These are phyloP conservation scores for Blastobotrys robertii DNA, from an alignment of 805 yeast genomes.

Conservation along the genomic window DNA sequence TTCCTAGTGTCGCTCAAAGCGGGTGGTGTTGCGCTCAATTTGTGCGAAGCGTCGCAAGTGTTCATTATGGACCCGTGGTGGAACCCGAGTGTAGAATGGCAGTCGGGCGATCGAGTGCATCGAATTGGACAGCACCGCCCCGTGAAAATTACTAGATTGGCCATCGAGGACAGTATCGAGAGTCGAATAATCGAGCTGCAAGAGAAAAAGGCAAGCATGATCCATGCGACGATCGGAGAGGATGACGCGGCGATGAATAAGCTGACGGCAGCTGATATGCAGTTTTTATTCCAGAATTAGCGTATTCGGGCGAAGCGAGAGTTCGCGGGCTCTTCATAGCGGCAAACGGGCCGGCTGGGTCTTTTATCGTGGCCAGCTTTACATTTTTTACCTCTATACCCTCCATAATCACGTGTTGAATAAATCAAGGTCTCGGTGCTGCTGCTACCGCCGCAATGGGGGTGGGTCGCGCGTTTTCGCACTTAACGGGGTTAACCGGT, in stretches of 20 bases:
- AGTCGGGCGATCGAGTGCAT: conserved; percentile 95
- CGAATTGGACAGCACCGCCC: conserved; percentile 96
- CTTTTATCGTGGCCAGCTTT: too few relatives aligned
- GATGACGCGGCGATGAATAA: conserved; percentile 86
- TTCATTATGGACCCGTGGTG: conserved; percentile 98
- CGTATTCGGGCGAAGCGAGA: too few relatives aligned
- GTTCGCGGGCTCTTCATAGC: too few relatives aligned
- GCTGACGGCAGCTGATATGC: conserved; percentile 88
- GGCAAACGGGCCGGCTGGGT: too few relatives aligned
- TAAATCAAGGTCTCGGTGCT: too few relatives aligned
- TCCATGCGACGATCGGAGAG: conserved; percentile 87
- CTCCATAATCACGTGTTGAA: too few relatives aligned
- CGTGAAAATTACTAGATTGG: conserved; percentile 80
- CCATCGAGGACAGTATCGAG: conserved; percentile 95
- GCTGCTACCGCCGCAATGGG: too few relatives aligned
- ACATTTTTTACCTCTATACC: too few relatives aligned
- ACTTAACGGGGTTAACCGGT: too few relatives aligned
- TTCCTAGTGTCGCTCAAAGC: conserved; percentile 93
- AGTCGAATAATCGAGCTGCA: conserved; percentile 91
- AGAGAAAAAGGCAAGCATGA: conserved; percentile 97
- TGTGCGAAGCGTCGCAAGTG: conserved; percentile 96
- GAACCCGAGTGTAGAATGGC: conserved; percentile 99
- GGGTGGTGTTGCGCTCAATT: conserved; percentile 95
- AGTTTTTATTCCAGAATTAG: conserved; percentile 81
- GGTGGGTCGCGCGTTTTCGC: too few relatives aligned